Evolutionary conservation across 441 rosid genomes (phyloP), one percentile per base, ranked within the genome.

Genomic region (Bocquillonia castaneifolia): DNA sequence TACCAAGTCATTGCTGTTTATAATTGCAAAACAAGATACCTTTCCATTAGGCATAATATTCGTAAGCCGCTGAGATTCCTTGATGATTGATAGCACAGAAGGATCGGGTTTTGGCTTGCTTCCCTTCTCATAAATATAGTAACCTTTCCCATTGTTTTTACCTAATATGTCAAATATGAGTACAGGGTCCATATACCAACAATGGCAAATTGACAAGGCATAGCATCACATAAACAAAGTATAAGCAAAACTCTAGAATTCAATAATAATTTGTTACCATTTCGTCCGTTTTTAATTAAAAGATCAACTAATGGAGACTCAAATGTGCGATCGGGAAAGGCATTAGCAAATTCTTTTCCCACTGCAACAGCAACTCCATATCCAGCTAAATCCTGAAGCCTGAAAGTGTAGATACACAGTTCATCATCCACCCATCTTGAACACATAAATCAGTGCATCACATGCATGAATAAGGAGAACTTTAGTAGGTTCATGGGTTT

Each of bases 321-420:
- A 72, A 84, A 91, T 63, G 82, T 77, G 14, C 88, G 89, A 69
- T 81, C 96, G 22, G 86, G 72, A 69, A 84, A 94, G 59, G 88
- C 92, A 51, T 73, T 80, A 14, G 73, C 73, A 76, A 84, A 88
- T 79, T 83, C 84, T 70, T 83, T 74, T 56, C 73, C 81, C 58
- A 81, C 91, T 53, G 96, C 96, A 40, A 77, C 25, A 22, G 86
- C 90, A 64, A 91, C 91, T 64, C 96, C 97, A 39, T 94, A 89
- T 70, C 99, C 97, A 68, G 91, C 78, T 57, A 94, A 72, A 73
- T 94, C 99, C 82, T 81, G 90, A 73, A 94, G 97, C 91, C 99
- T 94, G 68, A 59, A 76, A 68, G 51, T 1, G 68, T 55, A 64
- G 25, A 32, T 69, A 76, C 48, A 48, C 50, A 75, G 14, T 40